Evolutionary conservation across 2,329 filamentous ascomycete genomes (phyloP).

Genomic region (Neocatenulostroma microsporum): DNA sequence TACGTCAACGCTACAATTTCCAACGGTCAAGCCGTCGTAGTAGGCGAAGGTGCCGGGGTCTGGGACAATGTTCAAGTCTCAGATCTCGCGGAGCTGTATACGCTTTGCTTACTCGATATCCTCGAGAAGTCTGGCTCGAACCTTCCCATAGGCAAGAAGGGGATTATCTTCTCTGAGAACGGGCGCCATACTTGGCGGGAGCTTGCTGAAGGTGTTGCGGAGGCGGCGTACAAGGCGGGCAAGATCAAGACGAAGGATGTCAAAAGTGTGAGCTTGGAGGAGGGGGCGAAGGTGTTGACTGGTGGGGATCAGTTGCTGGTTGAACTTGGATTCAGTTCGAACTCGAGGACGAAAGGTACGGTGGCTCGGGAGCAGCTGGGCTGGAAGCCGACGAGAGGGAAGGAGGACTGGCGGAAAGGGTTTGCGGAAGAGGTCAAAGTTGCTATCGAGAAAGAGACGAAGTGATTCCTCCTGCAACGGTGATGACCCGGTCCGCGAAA

Average conservation of each 20-base stretch:
- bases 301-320: constrained; percentile 18
- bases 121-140: constrained; percentile 21
- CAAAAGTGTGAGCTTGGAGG: constrained; percentile 3
- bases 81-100: constrained; percentile 39
- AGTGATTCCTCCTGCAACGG: no score
- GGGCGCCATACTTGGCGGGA: constrained; percentile 36
- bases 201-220: constrained; percentile 31
- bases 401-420: constrained; percentile 13
- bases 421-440: constrained; percentile 11
- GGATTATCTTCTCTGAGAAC: constrained; percentile 38
- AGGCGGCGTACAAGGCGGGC: constrained; percentile 27
- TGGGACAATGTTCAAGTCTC: constrained; percentile 42
- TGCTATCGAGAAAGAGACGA: constrained; percentile 1
- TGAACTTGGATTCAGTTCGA: constrained; percentile 31
- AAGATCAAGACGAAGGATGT: constrained; percentile 17
- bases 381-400: constrained; percentile 12
- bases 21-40: constrained; percentile 24
- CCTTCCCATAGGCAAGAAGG: constrained; percentile 32
- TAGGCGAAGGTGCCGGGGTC: constrained; percentile 32
- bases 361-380: constrained; percentile 10
- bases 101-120: constrained; percentile 30
- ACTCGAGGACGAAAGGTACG: constrained; percentile 11
- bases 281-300: constrained; percentile 18
- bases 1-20: constrained; percentile 28
- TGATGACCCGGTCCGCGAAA: no score